phyloP scores from a whole-genome alignment of 2,329 filamentous ascomycete species.

The Colletotrichum camelliae region DNA sequence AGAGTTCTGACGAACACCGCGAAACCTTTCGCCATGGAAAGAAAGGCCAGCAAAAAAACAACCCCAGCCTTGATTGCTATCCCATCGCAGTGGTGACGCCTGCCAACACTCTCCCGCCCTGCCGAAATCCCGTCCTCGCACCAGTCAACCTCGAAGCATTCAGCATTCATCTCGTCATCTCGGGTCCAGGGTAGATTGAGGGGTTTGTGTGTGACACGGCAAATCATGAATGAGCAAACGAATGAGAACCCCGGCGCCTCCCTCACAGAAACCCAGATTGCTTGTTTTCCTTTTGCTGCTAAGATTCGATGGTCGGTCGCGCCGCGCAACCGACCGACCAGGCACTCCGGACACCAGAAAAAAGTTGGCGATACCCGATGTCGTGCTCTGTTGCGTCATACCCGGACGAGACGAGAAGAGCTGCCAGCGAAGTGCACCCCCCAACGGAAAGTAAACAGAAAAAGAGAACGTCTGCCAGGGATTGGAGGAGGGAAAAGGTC shows the following conservation, averaged over 20 bases:
- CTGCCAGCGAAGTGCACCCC: not conserved
- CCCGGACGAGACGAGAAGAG: not conserved
- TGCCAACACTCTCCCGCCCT: not conserved
- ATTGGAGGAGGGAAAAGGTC: not conserved
- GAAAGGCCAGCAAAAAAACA: not conserved
- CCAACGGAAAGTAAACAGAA: not conserved
- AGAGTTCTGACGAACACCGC: not conserved
- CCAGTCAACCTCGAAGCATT: not conserved
- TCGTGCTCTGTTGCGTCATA: constrained; percentile 21
- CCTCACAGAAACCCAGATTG: not conserved
- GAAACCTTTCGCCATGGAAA: not conserved
- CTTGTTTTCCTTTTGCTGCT: not conserved
- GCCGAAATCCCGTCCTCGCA: not conserved
- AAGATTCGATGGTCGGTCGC: not conserved
- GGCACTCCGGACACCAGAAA: not conserved
- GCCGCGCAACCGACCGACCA: not conserved
- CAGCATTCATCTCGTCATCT: constrained; percentile 8
- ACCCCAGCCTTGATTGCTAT: not conserved
- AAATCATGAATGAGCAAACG: not conserved
- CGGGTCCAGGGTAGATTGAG: not conserved
- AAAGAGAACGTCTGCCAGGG: not conserved
- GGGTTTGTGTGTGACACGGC: not conserved
- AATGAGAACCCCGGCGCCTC: not conserved
- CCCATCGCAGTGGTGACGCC: not conserved
- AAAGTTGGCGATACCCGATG: constrained; percentile 18